Evolutionary conservation across 2,329 filamentous ascomycete genomes (phyloP), one percentile per base, ranked within the genome.

Genomic region (Phaeosphaeria sp.): DNA sequence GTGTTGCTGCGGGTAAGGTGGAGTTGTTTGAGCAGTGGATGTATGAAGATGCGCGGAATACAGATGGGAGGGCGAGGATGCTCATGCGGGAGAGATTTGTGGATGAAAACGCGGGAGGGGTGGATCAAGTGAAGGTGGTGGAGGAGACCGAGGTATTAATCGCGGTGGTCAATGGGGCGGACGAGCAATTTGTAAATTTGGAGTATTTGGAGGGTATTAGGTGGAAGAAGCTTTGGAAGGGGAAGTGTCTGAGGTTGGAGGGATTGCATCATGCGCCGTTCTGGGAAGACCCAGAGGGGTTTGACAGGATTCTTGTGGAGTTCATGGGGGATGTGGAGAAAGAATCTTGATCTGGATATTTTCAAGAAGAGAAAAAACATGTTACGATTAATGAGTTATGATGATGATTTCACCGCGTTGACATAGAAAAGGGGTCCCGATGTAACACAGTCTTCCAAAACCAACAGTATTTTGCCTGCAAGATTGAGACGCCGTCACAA

Each of bases 261-360:
- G 68, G 69, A 2, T 50, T 62, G 54, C 54, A 62, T 33, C 73
- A 75, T 63, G 68, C 72, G 42, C 72, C 72, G 7, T 75, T 75
- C 47, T 75, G 69, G 68, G 73, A 71, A 51, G 58, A 62, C 50
- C 64, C 66, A 10, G 30, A 46, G 17, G 50, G 39, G 6, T 69
- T 67, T 42, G 66, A 65, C 52, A 41, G 18, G 23, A 9, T 68
- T 9, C 43, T 72, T 15, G 20, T 51, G 44, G 60, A 67, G 43
- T 72, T 72, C 43, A 25, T 66, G 51, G 44, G n/a, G 13, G 63
- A 65, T 49, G 63, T 53, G 21, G 51, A 49, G 46, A 49, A 46
- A 42, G 36, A 36, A n/a, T n/a, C n/a, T n/a, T n/a, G n/a, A n/a
- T n/a, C n/a, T n/a, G n/a, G n/a, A n/a, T n/a, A n/a, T n/a, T n/a